Percentiles rank a stretch among this genome's conserved stretches.
Conservation (phyloP, 1,284 basidiomycete species). For the Lentinus polychrous region DNA sequence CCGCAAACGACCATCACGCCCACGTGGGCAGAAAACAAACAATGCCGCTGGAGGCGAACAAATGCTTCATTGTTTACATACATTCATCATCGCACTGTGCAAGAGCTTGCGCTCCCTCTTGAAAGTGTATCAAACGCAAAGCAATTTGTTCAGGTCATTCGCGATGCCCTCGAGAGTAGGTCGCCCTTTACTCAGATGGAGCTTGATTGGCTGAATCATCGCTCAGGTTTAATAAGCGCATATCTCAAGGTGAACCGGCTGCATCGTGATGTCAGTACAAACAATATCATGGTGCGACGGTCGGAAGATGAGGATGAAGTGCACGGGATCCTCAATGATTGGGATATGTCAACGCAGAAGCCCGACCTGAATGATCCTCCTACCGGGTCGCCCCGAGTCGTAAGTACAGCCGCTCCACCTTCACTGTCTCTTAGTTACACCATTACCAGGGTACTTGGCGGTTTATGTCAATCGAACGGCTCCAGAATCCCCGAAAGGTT, state of each 20-base stretch:
- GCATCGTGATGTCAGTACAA: conserved; percentile 10
- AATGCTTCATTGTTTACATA: neutral
- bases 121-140: no score
- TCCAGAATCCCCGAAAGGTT: neutral
- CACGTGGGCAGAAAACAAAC: no score
- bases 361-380: neutral
- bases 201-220: neutral
- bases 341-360: conserved; percentile 5
- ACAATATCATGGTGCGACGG: conserved; percentile 10
- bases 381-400: neutral
- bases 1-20: neutral
- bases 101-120: neutral
- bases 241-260: neutral
- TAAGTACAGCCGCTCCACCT: neutral
- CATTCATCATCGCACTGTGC: neutral
- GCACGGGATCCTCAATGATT: conserved; percentile 10
- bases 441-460: conserved; percentile 2
- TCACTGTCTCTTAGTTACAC: neutral
- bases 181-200: neutral
- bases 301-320: no score
- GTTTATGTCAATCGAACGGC: neutral
- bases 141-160: neutral
- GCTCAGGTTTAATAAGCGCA: neutral
- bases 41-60: no score
- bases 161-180: neutral